These are phyloP conservation scores for Penicillium sp. DNA, from an alignment of 2,329 filamentous ascomycete species.

Conservation along the genomic window DNA sequence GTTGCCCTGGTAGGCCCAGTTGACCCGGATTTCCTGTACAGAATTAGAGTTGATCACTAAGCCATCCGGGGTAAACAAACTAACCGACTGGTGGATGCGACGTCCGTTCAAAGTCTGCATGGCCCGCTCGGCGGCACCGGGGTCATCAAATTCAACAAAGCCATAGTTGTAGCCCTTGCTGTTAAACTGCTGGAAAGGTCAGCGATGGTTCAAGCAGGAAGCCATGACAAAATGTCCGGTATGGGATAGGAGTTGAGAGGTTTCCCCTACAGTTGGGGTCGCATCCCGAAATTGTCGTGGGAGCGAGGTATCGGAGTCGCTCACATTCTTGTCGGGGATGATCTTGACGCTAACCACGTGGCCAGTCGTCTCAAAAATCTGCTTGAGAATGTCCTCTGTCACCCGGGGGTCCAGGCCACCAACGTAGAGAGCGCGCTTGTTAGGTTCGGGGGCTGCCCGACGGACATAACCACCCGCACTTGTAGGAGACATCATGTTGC, in stretches of 20 bases:
- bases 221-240: not conserved
- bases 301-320: conserved; percentile 40
- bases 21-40: conserved; percentile 89
- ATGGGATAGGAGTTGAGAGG: conserved; percentile 1
- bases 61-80: conserved; percentile 1
- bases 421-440: conserved; percentile 96
- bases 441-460: conserved; percentile 92
- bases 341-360: conserved; percentile 99
- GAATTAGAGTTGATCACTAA: conserved; percentile 5
- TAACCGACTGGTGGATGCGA: conserved; percentile 87
- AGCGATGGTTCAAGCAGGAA: not conserved
- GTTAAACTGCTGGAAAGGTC: conserved; percentile 51
- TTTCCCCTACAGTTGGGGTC: not conserved
- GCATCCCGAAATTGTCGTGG: not conserved
- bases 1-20: conserved; percentile 99
- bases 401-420: conserved; percentile 93
- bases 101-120: conserved; percentile 97
- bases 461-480: conserved; percentile 79
- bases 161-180: conserved; percentile 98
- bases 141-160: conserved; percentile 98
- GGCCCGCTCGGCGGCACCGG: conserved; percentile 90
- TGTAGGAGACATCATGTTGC: conserved; percentile 78
- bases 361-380: conserved; percentile 98
- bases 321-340: conserved; percentile 98
- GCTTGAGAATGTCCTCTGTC: conserved; percentile 91